Base-by-base conservation (phyloP, 805 yeast genomes). In the Metschnikowia lunata region DNA sequence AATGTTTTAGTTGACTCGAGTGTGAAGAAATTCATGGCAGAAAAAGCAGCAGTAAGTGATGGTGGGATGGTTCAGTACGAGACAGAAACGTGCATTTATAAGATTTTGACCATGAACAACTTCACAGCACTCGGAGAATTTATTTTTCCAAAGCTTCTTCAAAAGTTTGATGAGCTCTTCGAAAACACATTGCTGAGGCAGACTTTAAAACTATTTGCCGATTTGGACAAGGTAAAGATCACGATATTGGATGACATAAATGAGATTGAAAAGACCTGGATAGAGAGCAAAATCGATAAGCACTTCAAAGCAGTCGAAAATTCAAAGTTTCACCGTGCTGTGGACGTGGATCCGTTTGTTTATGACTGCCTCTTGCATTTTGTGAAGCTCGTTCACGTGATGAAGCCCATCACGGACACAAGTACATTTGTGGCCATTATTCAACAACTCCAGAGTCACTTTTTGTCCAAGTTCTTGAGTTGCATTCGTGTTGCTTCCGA, bases 61-160 rank as follows among this genome's bases (percentile, higher is more conserved):
- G 51, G 34, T 26, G 42, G 37, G 3, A 34, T 45, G 2, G 37
- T 43, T 8, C 47, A 49, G 10, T 38, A 48, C 28, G 56, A 57
- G 30, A 48, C 56, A 13, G 63, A 57, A 26, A 55, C 56, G 27
- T 64, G 65, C 26, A 55, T 60, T 8, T 71, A 57, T 57, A 71
- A 71, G 48, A 60, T 71, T 1, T 56, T 71, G 40, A 67, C 74
- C 5, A 71, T 71, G 74, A 71, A 71, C 52, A 71, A 71, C 49
- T 64, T 69, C 44, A 71, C 70, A 33, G 61, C 58, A 33, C 54
- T 71, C 13, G 63, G 67, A 1, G 55, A 63, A 34, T 43, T 46
- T 5, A 52, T 63, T 1, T 67, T 61, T 46, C 74, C 74, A 1
- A 46, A 46, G 26, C 51, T 71, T 34, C 59, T 69, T 23, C 40